Conservation (phyloP, 2,329 filamentous ascomycete genomes). For the Thielaviopsis punctulata region DNA sequence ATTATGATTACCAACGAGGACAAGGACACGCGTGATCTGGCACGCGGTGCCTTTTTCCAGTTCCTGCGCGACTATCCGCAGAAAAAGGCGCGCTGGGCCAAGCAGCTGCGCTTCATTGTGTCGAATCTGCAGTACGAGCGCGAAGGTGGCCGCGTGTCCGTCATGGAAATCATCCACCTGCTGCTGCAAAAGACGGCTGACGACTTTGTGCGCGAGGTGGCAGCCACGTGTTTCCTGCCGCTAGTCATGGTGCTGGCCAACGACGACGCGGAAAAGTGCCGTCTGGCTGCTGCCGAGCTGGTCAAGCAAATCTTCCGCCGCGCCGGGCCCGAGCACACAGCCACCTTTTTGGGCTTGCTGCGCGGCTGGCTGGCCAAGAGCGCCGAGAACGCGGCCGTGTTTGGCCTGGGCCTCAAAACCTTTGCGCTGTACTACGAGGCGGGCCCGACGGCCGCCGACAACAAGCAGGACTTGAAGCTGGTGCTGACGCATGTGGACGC, state of each 20-base stretch:
- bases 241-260: constrained; percentile 74
- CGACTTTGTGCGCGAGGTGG: constrained; percentile 66
- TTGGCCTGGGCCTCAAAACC: constrained; percentile 58
- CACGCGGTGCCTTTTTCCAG: constrained; percentile 78
- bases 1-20: constrained; percentile 97
- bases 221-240: constrained; percentile 68
- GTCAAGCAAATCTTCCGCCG: constrained; percentile 67
- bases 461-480: constrained; percentile 49
- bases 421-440: constrained; percentile 73
- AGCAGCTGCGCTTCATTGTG: constrained; percentile 76
- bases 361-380: constrained; percentile 56
- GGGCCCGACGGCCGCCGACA: constrained; percentile 37
- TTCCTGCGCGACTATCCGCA: constrained; percentile 93
- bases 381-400: constrained; percentile 53
- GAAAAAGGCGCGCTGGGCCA: constrained; percentile 71
- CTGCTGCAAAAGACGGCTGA: constrained; percentile 73
- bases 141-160: constrained; percentile 73
- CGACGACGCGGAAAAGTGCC: constrained; percentile 74
- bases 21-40: constrained; percentile 69
- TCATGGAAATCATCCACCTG: constrained; percentile 79
- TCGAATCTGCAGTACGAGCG: constrained; percentile 85
- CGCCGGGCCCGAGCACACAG: constrained; percentile 53
- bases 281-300: constrained; percentile 62
- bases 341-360: constrained; percentile 54
- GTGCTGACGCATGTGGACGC: constrained; percentile 38